Evolutionary conservation across 2,329 filamentous ascomycete species (phyloP).

Genomic region (Tricladium varicosporioides): DNA sequence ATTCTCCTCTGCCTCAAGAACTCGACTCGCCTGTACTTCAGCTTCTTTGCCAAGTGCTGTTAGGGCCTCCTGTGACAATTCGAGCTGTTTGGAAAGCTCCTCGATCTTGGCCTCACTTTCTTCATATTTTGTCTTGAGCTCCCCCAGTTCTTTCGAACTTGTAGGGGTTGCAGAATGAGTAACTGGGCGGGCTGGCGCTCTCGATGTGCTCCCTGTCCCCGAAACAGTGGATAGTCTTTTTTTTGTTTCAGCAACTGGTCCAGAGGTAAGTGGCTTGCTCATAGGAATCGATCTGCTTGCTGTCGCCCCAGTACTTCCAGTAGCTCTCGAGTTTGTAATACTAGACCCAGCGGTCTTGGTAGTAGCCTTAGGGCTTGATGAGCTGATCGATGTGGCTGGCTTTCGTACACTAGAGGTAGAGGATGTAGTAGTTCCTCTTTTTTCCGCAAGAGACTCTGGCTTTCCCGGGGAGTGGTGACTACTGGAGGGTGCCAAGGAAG

Average conservation of each 20-base stretch:
- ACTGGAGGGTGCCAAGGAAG: conserved; percentile 29
- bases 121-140: conserved; percentile 57
- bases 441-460: conserved; percentile 29
- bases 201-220: conserved; percentile 34
- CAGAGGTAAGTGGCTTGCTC: conserved; percentile 35
- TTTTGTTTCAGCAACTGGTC: conserved; percentile 47
- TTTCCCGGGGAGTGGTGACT: conserved; percentile 26
- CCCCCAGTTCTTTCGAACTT: conserved; percentile 54
- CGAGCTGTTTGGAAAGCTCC: conserved; percentile 54
- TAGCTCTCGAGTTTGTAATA: conserved; percentile 31
- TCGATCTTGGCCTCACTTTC: conserved; percentile 58
- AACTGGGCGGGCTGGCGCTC: conserved; percentile 43
- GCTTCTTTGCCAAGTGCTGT: conserved; percentile 52
- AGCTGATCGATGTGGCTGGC: conserved; percentile 27
- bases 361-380: conserved; percentile 36
- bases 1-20: conserved; percentile 40
- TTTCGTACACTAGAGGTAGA: conserved; percentile 33
- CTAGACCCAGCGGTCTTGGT: conserved; percentile 40
- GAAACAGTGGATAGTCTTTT: conserved; percentile 56
- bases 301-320: conserved; percentile 35
- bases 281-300: conserved; percentile 33
- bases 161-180: conserved; percentile 24
- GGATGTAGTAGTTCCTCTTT: conserved; percentile 23
- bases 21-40: conserved; percentile 39
- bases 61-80: conserved; percentile 54